A percentile compares a stretch with the other conserved stretches of the same genome.
Evolutionary conservation across 345 rosid genomes (phyloP).

Genomic region (Eutrema yunnanense): DNA sequence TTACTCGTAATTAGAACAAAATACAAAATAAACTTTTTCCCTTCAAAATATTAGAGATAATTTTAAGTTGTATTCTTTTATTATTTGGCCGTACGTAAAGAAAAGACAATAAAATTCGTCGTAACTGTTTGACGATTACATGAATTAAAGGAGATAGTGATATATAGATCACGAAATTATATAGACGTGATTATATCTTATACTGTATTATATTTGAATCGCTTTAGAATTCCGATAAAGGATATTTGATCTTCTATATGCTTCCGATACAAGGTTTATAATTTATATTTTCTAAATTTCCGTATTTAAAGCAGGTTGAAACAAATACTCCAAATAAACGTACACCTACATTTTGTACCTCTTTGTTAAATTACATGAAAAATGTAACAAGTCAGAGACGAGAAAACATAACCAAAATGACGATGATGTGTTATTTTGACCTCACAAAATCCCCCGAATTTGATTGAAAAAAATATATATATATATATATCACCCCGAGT

Average conservation of each 20-base stretch:
- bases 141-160: background rate
- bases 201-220: too few relatives aligned
- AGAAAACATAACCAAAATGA: too few relatives aligned
- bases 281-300: background rate
- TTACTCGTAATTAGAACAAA: too few relatives aligned
- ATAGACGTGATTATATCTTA: too few relatives aligned
- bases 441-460: background rate
- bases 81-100: background rate
- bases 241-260: background rate
- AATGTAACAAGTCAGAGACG: too few relatives aligned
- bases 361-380: too few relatives aligned
- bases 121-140: background rate
- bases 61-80: background rate
- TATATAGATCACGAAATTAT: too few relatives aligned
- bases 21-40: background rate
- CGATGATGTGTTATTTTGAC: background rate
- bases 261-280: background rate
- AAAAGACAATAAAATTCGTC: background rate
- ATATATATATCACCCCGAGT: background rate
- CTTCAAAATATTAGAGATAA: background rate
- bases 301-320: background rate
- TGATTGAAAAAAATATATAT: too few relatives aligned
- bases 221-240: too few relatives aligned
- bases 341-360: too few relatives aligned
- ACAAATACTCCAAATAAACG: background rate